Base-by-base conservation (phyloP, 2,329 filamentous ascomycete genomes). In the Colletotrichum sp. region DNA sequence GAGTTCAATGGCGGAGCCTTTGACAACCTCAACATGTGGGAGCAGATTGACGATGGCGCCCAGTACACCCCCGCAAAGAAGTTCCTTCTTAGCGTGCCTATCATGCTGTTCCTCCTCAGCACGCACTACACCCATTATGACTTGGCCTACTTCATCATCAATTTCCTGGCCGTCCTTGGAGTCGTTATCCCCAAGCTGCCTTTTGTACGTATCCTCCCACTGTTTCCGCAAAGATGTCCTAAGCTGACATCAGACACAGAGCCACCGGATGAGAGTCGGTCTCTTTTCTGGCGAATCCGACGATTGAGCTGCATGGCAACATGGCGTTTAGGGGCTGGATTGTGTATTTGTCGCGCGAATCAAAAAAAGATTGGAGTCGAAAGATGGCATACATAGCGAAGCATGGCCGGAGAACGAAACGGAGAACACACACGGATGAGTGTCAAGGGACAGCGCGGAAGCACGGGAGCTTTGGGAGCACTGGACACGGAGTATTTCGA, bases 11-110 rank as follows among this genome's bases (percentile, higher is more conserved):
- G 95, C 72, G 97, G 97, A 75, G 97, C 97, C 80, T 99, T 99
- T 86, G 97, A 99, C 90, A 99, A 99, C 86, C 91, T 99, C 83
- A 99, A 99, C 88, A 99, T 99, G 97, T 99, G 97, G 97, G 97
- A 99, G 88, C 97, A 99, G 88, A 99, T 99, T 85, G 97, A 99
- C 88, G 98, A 99, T 82, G 97, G 97, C 63, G 97, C 97, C 81
- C 97, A 99, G 85, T 99, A 99, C 88, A 99, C 97, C 1, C 97
- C 97, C 6, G 95, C 97, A 79, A 99, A 99, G 90, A 99, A 99
- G 86, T 99, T 99, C 83, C 90, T 99, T 75, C 93, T 99, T 80
- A 95, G 94, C 82, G 96, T 99, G 39, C 97, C 97, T 52, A 98
- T 99, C 81, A 91, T 96, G 78, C 91, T 99, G 78, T 99, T 99